These are phyloP conservation scores for Phylloporus sp. DNA, from an alignment of 1,284 basidiomycete genomes.

Conservation along the genomic window DNA sequence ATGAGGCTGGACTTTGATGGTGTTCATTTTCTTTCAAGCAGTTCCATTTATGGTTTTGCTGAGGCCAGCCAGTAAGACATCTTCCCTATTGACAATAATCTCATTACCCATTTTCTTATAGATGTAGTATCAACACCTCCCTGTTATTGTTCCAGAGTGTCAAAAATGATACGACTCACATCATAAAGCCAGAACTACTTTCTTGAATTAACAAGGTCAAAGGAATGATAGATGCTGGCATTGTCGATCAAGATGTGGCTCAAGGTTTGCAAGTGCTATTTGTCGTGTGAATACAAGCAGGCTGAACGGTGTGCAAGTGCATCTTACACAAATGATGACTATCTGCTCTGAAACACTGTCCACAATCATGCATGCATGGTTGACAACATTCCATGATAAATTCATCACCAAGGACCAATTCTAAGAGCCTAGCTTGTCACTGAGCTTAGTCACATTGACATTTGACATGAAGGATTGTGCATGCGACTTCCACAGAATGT, in stretches of 20 bases:
- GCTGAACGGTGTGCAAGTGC: no score
- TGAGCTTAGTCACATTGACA: conserved; percentile 57
- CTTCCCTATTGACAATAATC: neutral
- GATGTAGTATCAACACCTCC: conserved; percentile 64
- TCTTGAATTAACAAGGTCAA: conserved; percentile 48
- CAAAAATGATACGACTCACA: conserved; percentile 63
- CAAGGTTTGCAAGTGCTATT: conserved; percentile 20
- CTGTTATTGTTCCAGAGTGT: conserved; percentile 61
- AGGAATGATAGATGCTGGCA: conserved; percentile 60
- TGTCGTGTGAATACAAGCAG: neutral
- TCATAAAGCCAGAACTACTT: conserved; percentile 69
- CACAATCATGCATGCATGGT: no score
- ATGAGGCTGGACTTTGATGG: conserved; percentile 75
- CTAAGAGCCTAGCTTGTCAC: no score
- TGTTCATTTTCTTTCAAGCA: conserved; percentile 77
- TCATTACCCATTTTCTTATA: conserved; percentile 27
- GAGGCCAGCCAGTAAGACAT: conserved; percentile 56
- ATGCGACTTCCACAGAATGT: conserved; percentile 51
- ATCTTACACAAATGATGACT: no score
- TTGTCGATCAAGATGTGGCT: conserved; percentile 52
- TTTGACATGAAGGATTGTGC: conserved; percentile 53
- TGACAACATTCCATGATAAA: no score
- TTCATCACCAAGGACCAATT: no score
- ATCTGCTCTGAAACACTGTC: no score
- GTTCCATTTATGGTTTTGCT: conserved; percentile 77